phyloP scores from a whole-genome alignment of 1,284 basidiomycete species.

The Ustilago shanxiensis region DNA sequence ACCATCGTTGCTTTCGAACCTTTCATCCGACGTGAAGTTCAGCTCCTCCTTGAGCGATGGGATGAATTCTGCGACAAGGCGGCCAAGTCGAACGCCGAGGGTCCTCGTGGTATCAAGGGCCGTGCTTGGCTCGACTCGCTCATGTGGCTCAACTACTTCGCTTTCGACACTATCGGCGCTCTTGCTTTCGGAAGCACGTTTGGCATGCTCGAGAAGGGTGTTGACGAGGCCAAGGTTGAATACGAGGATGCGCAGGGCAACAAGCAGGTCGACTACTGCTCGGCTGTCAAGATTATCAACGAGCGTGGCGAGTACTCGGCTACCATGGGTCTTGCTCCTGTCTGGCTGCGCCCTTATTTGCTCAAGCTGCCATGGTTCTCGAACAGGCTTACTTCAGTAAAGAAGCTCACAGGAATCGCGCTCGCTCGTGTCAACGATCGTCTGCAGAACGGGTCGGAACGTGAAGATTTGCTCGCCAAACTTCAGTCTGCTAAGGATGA shows the following conservation, averaged over 20 bases:
- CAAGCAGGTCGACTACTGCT: conserved; percentile 74
- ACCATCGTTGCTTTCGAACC: conserved; percentile 62
- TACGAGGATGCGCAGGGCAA: conserved; percentile 73
- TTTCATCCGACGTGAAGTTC: conserved; percentile 61
- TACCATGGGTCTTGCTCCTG: conserved; percentile 83
- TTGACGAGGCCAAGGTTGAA: conserved; percentile 77
- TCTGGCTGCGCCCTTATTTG: conserved; percentile 71
- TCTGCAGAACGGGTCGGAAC: conserved; percentile 74
- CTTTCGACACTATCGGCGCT: conserved; percentile 74
- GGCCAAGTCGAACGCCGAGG: conserved; percentile 37
- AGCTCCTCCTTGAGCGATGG: conserved; percentile 62
- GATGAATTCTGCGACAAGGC: conserved; percentile 62
- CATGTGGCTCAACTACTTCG: conserved; percentile 80
- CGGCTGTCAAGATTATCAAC: conserved; percentile 88
- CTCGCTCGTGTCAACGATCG: conserved; percentile 84
- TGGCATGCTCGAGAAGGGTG: conserved; percentile 84
- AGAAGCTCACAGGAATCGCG: conserved; percentile 76
- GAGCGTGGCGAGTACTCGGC: conserved; percentile 88
- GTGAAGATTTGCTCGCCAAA: conserved; percentile 83
- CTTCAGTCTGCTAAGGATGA: conserved; percentile 83
- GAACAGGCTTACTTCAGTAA: conserved; percentile 78
- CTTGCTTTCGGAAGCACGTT: conserved; percentile 74
- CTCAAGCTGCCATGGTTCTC: conserved; percentile 76
- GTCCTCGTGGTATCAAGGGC: conserved; percentile 58
- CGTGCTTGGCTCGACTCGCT: conserved; percentile 72